These are phyloP conservation scores for Rhizoclosmatium hyalinum DNA, from an alignment of 371 early-diverging fungal species.

Conservation along the genomic window DNA sequence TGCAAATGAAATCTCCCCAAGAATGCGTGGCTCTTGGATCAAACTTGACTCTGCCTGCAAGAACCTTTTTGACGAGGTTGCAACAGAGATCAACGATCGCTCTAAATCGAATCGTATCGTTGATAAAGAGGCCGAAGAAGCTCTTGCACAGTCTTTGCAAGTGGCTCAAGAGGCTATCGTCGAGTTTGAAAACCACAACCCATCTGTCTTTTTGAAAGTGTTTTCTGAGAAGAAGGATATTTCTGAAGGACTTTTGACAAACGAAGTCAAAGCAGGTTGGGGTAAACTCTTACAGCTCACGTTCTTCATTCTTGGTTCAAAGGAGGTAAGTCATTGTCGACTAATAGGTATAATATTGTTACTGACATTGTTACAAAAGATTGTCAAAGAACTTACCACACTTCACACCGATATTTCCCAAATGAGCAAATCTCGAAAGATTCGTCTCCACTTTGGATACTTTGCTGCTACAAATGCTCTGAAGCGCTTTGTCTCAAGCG, in stretches of 20 bases:
- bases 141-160: not conserved
- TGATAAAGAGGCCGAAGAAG: not conserved
- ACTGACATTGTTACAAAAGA: not conserved
- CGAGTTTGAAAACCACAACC: slow-evolving; percentile 1
- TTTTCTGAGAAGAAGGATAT: not conserved
- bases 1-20: not conserved
- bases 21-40: slow-evolving; percentile 3
- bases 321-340: slow-evolving; percentile 4
- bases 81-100: not conserved
- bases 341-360: not conserved
- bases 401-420: not conserved
- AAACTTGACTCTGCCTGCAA: not conserved
- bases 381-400: slow-evolving; percentile 8
- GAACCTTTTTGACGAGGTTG: not conserved
- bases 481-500: not conserved
- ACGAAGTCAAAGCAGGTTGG: slow-evolving; percentile 6
- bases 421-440: not conserved
- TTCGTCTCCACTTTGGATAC: slow-evolving; percentile 7
- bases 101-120: not conserved
- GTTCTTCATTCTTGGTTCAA: slow-evolving; percentile 29
- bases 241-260: not conserved
- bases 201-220: slow-evolving; percentile 8
- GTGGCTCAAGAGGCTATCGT: not conserved
- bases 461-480: not conserved
- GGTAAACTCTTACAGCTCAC: slow-evolving; percentile 27